Base-by-base conservation (phyloP, 768 basidiomycete genomes). In the Psilocybe subaeruginosa region DNA sequence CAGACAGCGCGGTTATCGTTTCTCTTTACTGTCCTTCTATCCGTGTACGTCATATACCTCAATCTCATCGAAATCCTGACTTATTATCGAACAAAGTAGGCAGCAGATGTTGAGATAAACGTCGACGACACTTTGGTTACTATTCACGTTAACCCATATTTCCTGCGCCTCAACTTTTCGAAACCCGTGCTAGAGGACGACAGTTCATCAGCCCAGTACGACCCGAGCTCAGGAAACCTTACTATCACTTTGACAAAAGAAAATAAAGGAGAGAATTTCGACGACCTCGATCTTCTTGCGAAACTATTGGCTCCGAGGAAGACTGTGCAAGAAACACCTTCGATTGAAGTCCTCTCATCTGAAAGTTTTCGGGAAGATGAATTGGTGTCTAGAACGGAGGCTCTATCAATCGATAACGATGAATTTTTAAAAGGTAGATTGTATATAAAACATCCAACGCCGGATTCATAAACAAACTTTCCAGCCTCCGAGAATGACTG, bases 101-200 rank as follows among this genome's bases (percentile, higher is more conserved):
- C 93, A 9, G 84, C 88, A 45, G 93, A 94, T 64, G 85, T 88
- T 33, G 93, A 94, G 72, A 88, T 93, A 53, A 80, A 89, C 64
- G 85, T 92, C 58, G 89, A 92, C 68, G 85, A 85, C 56, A 84
- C 84, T 29, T 73, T 89, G 51, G 80, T 94, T 70, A 87, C 85
- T 17, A 76, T 93, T 43, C 87, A 94, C 68, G 83, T 93, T 71
- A 91, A 90, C 60, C 93, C 93, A 1, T 95, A 94, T 70, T 95
- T 90, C 68, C 80, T 95, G 56, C 88, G 92, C 1, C 80, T 95
- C 63, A 86, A 87, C 68, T 93, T 95, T 71, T 79, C 89, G 30
- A 82, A 90, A 66, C 72, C 83, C 0, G 70, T 90, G 27, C 65
- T 89, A 43, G 84, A 91, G 58, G 90, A 91, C 66, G 91, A 93